Conservation (phyloP, 2,329 filamentous ascomycete genomes). For the Botryotinia globosa region DNA sequence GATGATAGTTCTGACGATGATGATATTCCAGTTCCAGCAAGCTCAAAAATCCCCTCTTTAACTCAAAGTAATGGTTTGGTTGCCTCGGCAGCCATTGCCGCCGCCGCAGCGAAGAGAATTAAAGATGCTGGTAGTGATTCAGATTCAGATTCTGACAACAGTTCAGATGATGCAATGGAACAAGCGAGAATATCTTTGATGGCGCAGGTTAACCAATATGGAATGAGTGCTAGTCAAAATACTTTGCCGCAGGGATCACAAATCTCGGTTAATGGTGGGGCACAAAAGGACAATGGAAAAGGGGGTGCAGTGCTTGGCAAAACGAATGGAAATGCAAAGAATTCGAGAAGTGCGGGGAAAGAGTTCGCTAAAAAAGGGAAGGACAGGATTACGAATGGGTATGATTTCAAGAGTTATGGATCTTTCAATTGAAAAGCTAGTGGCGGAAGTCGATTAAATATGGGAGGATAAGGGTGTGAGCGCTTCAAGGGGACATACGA, state of each 20-base stretch:
- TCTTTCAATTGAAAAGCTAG: neutral
- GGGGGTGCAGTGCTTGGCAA: neutral
- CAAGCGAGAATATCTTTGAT: slow-evolving; percentile 12
- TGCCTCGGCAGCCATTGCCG: neutral
- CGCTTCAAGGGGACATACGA: neutral
- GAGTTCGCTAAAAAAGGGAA: slow-evolving; percentile 15
- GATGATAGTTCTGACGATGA: slow-evolving; percentile 22
- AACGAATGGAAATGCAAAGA: slow-evolving; percentile 2
- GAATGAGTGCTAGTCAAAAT: neutral
- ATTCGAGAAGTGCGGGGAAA: slow-evolving; percentile 18
- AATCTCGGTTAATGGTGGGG: slow-evolving; percentile 7
- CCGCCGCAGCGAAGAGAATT: neutral
- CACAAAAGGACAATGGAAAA: neutral
- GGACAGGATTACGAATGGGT: slow-evolving; percentile 18
- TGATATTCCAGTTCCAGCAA: neutral
- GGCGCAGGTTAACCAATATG: slow-evolving; percentile 1
- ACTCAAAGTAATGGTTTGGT: neutral
- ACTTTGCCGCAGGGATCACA: neutral
- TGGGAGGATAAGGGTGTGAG: neutral
- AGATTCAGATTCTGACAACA: slow-evolving; percentile 17
- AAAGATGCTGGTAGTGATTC: slow-evolving; percentile 16
- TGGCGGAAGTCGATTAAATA: neutral
- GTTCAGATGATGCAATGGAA: neutral
- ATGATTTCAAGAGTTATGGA: slow-evolving; percentile 16
- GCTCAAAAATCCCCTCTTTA: neutral